Base-by-base conservation (phyloP, 2,329 filamentous ascomycete genomes). In the Oidium heveae region DNA sequence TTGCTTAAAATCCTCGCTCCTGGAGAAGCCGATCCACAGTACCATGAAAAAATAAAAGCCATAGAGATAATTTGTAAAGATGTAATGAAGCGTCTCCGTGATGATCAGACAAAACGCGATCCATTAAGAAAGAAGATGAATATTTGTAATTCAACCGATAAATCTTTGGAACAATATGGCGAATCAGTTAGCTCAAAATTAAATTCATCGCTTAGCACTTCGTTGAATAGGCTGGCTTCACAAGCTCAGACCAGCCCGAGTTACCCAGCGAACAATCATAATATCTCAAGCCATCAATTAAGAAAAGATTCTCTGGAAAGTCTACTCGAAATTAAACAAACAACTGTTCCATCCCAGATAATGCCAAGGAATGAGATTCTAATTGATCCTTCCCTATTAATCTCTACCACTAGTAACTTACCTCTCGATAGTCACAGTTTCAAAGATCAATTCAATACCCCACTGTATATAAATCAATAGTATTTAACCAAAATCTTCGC, bases 81-180 rank as follows among this genome's bases (percentile, higher is more conserved):
- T 66, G 81, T 86, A 18, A 80, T 85, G 74, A 88, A 88, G 67
- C 74, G 85, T 51, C 72, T 83, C 54, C 75, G 81, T 37, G 81
- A 86, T 61, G 80, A 84, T 58, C 74, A 76, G 56, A 71, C 70
- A 0, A 77, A 75, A 59, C 71, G 72, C 55, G 70, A 78, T 61
- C 68, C 72, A 2, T 69, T 69, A 15, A 69, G 69, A 55, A 69
- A 66, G 63, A 70, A 68, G 60, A 61, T 62, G 58, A 63, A 65
- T 50, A 62, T 68, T 64, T 66, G 64, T 63, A n/a, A n/a, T n/a
- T n/a, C n/a, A n/a, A n/a, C n/a, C n/a, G n/a, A 64, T 61, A 65
- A 65, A 55, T 52, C 16, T 12, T 36, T 6, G 7, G 33, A 51
- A 4, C 28, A 34, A 34, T 51, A 7, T n/a, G 28, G 16, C 18